A percentile compares a stretch with the other conserved stretches of the same genome.
phyloP scores from a whole-genome alignment of 805 yeast species.

The Tetrapisispora phaffii region DNA sequence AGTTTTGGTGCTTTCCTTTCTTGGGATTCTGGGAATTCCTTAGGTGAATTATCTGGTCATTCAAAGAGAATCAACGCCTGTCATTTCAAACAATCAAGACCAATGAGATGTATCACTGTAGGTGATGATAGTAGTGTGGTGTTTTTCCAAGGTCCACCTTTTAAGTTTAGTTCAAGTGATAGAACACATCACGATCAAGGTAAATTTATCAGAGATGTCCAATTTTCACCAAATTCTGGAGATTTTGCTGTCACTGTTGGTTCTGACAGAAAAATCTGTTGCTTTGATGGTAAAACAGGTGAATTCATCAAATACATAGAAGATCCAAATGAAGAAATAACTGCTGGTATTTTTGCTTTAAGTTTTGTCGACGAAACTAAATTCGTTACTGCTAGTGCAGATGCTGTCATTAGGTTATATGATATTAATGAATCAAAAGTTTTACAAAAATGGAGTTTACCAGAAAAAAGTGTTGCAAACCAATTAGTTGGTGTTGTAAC shows the following conservation, averaged over 20 bases:
- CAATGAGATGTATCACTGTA: slow-evolving; percentile 87
- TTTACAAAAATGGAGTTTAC: slow-evolving; percentile 41
- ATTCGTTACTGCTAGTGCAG: slow-evolving; percentile 81
- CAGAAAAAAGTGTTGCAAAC: slow-evolving; percentile 38
- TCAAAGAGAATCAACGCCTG: slow-evolving; percentile 76
- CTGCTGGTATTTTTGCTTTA: slow-evolving; percentile 73
- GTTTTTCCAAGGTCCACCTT: slow-evolving; percentile 87
- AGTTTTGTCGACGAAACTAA: slow-evolving; percentile 48
- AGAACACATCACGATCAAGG: slow-evolving; percentile 56
- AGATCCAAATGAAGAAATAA: slow-evolving; percentile 38
- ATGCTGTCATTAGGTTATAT: slow-evolving; percentile 63
- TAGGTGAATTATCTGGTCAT: slow-evolving; percentile 94
- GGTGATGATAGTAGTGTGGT: slow-evolving; percentile 82
- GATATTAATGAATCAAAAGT: slow-evolving; percentile 36
- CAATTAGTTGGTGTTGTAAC: slow-evolving; percentile 73
- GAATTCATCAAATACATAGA: slow-evolving; percentile 48
- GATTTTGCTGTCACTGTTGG: slow-evolving; percentile 65
- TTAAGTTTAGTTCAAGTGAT: slow-evolving; percentile 66
- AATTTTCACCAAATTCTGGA: slow-evolving; percentile 69
- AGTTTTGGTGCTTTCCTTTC: slow-evolving; percentile 87
- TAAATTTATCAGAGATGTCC: slow-evolving; percentile 71
- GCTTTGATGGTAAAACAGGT: slow-evolving; percentile 85
- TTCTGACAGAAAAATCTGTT: slow-evolving; percentile 63
- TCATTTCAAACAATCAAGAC: slow-evolving; percentile 74
- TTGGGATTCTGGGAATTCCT: slow-evolving; percentile 91